Percentiles rank a stretch among this genome's conserved stretches.
Conservation (phyloP, 768 basidiomycete species). For the Leucosporidium creatinivorum region DNA sequence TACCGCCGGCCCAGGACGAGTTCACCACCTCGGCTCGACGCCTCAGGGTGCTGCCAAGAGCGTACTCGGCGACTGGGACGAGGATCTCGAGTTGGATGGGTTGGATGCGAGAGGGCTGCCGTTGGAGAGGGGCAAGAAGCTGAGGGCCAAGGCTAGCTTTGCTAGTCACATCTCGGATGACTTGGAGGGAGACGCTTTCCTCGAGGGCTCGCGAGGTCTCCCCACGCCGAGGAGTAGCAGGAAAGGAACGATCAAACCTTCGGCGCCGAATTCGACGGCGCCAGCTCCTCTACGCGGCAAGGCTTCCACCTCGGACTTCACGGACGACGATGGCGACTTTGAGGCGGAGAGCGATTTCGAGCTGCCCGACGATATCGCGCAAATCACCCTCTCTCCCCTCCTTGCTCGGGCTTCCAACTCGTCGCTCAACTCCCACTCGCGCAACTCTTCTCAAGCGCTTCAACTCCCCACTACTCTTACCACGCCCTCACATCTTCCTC, state of each 20-base stretch:
- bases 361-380: constrained; percentile 8
- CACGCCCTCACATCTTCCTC: background rate
- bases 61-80: constrained; percentile 29
- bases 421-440: background rate
- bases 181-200: constrained; percentile 1
- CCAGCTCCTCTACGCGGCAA: background rate
- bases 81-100: constrained; percentile 27
- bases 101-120: background rate
- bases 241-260: background rate
- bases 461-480: background rate
- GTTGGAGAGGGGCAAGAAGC: background rate
- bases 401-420: background rate
- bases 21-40: constrained; percentile 20
- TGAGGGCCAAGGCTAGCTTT: constrained; percentile 24
- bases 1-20: constrained; percentile 3
- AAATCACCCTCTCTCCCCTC: constrained; percentile 10
- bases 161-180: constrained; percentile 23
- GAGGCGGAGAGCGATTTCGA: constrained; percentile 26
- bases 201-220: background rate
- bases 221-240: background rate
- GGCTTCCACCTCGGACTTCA: background rate
- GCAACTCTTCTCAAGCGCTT: background rate
- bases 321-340: background rate
- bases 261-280: background rate
- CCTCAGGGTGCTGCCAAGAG: background rate